Evolutionary conservation across 148 eudicot species (phyloP).

Genomic region (Fagopyrum tataricum): DNA sequence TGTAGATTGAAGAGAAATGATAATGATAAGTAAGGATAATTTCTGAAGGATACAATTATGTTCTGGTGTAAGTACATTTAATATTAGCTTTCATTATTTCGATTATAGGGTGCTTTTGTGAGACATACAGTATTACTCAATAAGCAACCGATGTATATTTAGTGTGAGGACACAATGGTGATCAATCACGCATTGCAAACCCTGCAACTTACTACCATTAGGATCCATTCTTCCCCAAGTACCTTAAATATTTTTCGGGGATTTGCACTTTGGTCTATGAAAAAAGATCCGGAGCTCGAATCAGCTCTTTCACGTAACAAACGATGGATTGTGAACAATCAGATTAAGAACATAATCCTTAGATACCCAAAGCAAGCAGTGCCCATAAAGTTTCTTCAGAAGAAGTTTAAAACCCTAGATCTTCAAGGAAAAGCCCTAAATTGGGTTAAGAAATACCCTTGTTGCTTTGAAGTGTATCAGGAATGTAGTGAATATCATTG

Average conservation of each 20-base stretch:
- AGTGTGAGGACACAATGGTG: not conserved
- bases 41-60: not conserved
- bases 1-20: not conserved
- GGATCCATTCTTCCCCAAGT: constrained; percentile 1
- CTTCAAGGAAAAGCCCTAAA: constrained; percentile 86
- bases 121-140: not conserved
- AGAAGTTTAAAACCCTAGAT: constrained; percentile 85
- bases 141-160: not conserved
- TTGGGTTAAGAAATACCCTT: constrained; percentile 95
- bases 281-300: constrained; percentile 94
- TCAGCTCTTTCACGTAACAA: constrained; percentile 70
- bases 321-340: constrained; percentile 90
- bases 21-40: not conserved
- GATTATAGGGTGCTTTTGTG: not conserved
- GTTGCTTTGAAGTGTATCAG: constrained; percentile 72
- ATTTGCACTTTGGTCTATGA: constrained; percentile 86
- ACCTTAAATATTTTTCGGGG: constrained; percentile 21
- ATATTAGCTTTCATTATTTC: not conserved
- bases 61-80: not conserved
- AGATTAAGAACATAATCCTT: constrained; percentile 77
- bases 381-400: constrained; percentile 62
- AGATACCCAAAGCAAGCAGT: constrained; percentile 57
- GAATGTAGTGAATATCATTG: constrained; percentile 49
- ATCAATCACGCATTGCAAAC: not conserved
- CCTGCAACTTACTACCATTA: not conserved